phyloP scores from a whole-genome alignment of 1,284 basidiomycete genomes.

The Meripilus lineatus region DNA sequence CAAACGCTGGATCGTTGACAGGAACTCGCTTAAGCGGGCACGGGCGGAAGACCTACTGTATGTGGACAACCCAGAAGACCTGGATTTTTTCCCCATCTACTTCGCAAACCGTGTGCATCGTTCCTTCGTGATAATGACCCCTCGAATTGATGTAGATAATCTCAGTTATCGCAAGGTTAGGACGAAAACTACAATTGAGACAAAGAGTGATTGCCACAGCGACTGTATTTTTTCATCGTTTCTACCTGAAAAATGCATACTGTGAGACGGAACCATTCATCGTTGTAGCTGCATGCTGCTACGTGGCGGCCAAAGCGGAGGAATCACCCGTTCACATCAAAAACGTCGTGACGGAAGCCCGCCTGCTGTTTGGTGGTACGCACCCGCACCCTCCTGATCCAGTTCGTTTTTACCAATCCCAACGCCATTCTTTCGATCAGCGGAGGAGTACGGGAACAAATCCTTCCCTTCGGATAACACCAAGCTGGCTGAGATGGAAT shows the following conservation, averaged over 20 bases:
- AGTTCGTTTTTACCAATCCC: neutral
- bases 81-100: constrained; percentile 80
- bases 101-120: constrained; percentile 68
- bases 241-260: constrained; percentile 92
- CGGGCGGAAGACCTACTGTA: constrained; percentile 73
- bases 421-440: constrained; percentile 25
- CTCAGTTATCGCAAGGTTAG: constrained; percentile 81
- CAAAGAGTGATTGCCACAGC: constrained; percentile 93
- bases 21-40: constrained; percentile 68
- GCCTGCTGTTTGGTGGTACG: constrained; percentile 73
- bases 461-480: constrained; percentile 81
- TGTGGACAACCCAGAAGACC: constrained; percentile 66
- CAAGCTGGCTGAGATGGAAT: constrained; percentile 98
- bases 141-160: neutral
- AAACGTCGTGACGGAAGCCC: constrained; percentile 82
- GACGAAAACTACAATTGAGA: constrained; percentile 78
- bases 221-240: constrained; percentile 89
- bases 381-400: constrained; percentile 11
- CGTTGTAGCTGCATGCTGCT: constrained; percentile 90
- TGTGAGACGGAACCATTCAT: constrained; percentile 93
- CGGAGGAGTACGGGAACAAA: constrained; percentile 65
- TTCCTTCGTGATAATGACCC: neutral
- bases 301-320: constrained; percentile 95
- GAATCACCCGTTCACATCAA: constrained; percentile 96
- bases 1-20: constrained; percentile 85